Percentiles rank a stretch among this genome's conserved stretches.
These are phyloP conservation scores for Apophysomyces elegans DNA, from an alignment of 371 early-diverging fungal species.

Conservation along the genomic window DNA sequence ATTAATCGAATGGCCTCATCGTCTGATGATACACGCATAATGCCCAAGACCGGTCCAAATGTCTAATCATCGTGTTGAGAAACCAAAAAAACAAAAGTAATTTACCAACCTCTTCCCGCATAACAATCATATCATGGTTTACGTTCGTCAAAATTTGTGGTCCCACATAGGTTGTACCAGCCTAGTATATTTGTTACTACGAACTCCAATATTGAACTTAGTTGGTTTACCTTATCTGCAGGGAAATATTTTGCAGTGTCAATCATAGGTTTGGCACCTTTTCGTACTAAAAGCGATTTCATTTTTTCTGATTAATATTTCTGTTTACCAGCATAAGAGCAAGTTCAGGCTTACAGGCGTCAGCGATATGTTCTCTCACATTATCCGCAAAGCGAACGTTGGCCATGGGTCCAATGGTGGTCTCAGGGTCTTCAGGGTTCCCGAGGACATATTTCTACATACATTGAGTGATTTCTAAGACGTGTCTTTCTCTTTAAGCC, in stretches of 20 bases:
- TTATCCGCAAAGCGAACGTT: constrained; percentile 67
- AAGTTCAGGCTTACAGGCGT: constrained; percentile 56
- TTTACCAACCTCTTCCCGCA: constrained; percentile 71
- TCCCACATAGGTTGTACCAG: constrained; percentile 70
- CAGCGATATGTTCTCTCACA: constrained; percentile 72
- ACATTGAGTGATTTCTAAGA: neutral
- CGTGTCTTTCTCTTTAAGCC: neutral
- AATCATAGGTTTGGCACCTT: constrained; percentile 73
- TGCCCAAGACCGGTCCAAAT: constrained; percentile 85
- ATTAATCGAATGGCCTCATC: constrained; percentile 78
- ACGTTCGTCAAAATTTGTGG: constrained; percentile 81
- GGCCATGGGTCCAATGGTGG: constrained; percentile 85
- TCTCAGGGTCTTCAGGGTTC: constrained; percentile 65
- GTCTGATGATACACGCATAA: constrained; percentile 75
- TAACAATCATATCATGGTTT: constrained; percentile 74
- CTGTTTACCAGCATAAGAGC: neutral
- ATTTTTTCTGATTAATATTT: neutral
- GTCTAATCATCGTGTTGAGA: constrained; percentile 35
- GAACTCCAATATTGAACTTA: neutral
- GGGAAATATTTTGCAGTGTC: constrained; percentile 62
- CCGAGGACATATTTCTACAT: constrained; percentile 61
- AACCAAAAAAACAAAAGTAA: neutral
- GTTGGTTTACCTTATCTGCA: constrained; percentile 54
- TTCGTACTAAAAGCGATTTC: constrained; percentile 39
- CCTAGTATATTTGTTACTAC: constrained; percentile 22